These are phyloP conservation scores for Zasmidium angulare DNA, from an alignment of 2,329 filamentous ascomycete species.

Conservation along the genomic window DNA sequence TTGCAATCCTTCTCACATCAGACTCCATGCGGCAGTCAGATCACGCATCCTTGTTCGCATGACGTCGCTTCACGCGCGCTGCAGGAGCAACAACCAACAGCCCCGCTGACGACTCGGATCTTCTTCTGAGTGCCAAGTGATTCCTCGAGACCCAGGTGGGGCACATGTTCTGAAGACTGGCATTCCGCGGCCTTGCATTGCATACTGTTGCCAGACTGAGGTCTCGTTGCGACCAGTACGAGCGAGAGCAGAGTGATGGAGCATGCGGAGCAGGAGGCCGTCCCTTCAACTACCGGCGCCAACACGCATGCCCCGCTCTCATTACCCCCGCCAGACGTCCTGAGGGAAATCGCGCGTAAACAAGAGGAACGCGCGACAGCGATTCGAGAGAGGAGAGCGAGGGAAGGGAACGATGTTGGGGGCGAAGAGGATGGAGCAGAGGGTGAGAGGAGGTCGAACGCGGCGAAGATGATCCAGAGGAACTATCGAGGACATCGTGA, in stretches of 20 bases:
- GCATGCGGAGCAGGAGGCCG: no score
- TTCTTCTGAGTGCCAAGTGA: no score
- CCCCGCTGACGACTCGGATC: no score
- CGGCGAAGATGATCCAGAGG: conserved; percentile 46
- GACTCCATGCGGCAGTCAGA: no score
- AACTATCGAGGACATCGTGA: conserved; percentile 76
- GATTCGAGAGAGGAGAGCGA: conserved; percentile 20
- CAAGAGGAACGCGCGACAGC: conserved; percentile 33
- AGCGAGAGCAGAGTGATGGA: no score
- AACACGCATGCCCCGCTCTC: neutral
- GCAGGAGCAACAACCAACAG: no score
- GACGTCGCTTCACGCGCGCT: no score
- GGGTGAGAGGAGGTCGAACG: conserved; percentile 18
- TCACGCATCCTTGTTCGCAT: neutral
- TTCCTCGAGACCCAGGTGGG: no score
- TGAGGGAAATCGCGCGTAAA: conserved; percentile 35
- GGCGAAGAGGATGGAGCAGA: conserved; percentile 6
- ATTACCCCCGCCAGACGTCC: conserved; percentile 33
- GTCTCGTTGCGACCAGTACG: no score
- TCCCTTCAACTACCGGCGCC: neutral
- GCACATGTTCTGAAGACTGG: no score
- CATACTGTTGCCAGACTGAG: no score
- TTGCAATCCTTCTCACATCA: neutral
- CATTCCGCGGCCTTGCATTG: no score
- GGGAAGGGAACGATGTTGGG: neutral